Evolutionary conservation across 1,284 basidiomycete genomes (phyloP).

Genomic region (Cystobasidium sp.): DNA sequence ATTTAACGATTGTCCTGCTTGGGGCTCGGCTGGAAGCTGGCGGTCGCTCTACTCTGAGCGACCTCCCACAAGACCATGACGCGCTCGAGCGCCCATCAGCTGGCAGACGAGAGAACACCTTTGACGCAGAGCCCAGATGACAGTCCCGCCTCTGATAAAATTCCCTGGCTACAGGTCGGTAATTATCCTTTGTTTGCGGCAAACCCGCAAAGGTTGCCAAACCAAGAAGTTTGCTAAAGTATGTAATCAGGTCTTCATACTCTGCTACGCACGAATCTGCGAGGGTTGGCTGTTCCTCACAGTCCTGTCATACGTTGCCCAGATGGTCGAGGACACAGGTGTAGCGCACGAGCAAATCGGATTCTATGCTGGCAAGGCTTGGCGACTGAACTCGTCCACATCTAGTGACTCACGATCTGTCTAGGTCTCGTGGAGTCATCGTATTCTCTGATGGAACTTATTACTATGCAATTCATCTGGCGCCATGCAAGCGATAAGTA

Average conservation of each 20-base stretch:
- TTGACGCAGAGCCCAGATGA: too few relatives aligned
- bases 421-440: conserved; percentile 19
- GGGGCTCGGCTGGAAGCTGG: too few relatives aligned
- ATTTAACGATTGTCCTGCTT: too few relatives aligned
- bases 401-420: not conserved
- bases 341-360: conserved; percentile 5
- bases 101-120: too few relatives aligned
- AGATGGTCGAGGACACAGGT: conserved; percentile 15
- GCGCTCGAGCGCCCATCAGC: too few relatives aligned
- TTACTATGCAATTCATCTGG: conserved; percentile 24
- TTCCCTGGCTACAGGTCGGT: too few relatives aligned
- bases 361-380: conserved; percentile 18
- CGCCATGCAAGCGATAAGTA: not conserved
- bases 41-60: too few relatives aligned
- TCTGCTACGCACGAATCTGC: conserved; percentile 3
- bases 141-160: too few relatives aligned
- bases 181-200: too few relatives aligned
- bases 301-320: conserved; percentile 18
- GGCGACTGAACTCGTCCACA: too few relatives aligned
- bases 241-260: not conserved
- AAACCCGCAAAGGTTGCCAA: too few relatives aligned
- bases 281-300: conserved; percentile 26
- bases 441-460: conserved; percentile 5
- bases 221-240: not conserved
- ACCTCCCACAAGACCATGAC: too few relatives aligned